These are phyloP conservation scores for Aspergillus awamori DNA, from an alignment of 2,329 filamentous ascomycete species.

Conservation along the genomic window DNA sequence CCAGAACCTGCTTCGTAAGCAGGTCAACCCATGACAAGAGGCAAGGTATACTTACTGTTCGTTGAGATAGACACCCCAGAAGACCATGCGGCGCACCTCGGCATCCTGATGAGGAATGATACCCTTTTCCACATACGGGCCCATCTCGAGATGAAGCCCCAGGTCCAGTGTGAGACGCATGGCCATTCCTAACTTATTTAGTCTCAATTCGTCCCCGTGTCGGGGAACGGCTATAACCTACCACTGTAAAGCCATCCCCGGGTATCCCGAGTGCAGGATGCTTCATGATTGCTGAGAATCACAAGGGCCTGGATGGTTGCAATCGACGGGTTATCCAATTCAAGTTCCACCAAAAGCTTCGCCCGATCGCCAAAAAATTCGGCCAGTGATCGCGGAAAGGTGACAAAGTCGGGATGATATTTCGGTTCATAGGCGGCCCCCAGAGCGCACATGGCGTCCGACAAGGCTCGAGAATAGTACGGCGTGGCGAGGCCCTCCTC, in stretches of 20 bases:
- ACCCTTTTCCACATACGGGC: slow-evolving; percentile 43
- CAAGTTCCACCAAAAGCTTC: slow-evolving; percentile 51
- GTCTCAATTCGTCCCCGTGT: no score
- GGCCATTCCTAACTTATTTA: slow-evolving; percentile 40
- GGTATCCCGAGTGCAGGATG: slow-evolving; percentile 48
- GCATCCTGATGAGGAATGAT: slow-evolving; percentile 44
- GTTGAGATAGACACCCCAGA: slow-evolving; percentile 49
- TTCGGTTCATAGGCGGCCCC: slow-evolving; percentile 49
- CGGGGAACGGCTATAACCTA: slow-evolving; percentile 19
- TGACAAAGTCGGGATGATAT: slow-evolving; percentile 48
- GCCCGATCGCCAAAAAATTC: slow-evolving; percentile 47
- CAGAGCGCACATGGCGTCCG: slow-evolving; percentile 32
- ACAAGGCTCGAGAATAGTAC: slow-evolving; percentile 7
- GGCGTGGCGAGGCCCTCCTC: slow-evolving; percentile 2
- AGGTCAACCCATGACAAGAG: neutral
- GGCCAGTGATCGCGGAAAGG: slow-evolving; percentile 39
- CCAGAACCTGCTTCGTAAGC: slow-evolving; percentile 37
- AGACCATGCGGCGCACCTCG: slow-evolving; percentile 43
- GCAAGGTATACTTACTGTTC: slow-evolving; percentile 37
- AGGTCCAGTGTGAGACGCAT: slow-evolving; percentile 51
- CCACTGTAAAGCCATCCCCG: slow-evolving; percentile 53
- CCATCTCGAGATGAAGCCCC: slow-evolving; percentile 47
- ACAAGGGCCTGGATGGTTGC: slow-evolving; percentile 53
- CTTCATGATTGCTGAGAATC: slow-evolving; percentile 50
- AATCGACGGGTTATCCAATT: slow-evolving; percentile 52